A percentile compares a stretch with the other conserved stretches of the same genome.
Conservation (phyloP, 169 alveolate genomes). For the Plasmodium coatneyi region DNA sequence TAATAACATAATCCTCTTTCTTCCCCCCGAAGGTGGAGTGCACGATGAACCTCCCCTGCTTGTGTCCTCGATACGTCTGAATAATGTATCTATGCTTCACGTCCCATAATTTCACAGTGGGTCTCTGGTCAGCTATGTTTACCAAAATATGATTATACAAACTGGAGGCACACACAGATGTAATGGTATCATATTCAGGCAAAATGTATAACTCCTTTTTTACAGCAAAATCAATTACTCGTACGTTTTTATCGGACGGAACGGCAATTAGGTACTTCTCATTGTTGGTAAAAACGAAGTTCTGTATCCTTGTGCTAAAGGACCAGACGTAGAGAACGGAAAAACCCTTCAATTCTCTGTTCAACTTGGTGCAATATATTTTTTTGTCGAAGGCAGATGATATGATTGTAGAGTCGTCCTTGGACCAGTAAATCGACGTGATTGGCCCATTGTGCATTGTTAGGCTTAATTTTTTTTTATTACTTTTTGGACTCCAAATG, state of each 20-base stretch:
- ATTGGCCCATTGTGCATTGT: constrained; percentile 78
- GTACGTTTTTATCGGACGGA: constrained; percentile 78
- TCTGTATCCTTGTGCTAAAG: constrained; percentile 78
- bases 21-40: constrained; percentile 89
- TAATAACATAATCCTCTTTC: constrained; percentile 84
- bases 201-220: constrained; percentile 75
- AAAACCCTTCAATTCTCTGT: constrained; percentile 48
- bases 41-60: constrained; percentile 87
- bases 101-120: constrained; percentile 87
- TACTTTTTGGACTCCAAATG: constrained; percentile 80
- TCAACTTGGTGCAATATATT: constrained; percentile 76
- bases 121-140: constrained; percentile 82
- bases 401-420: constrained; percentile 74
- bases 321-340: constrained; percentile 74
- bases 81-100: constrained; percentile 79
- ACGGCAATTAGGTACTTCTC: constrained; percentile 80
- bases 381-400: constrained; percentile 80
- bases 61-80: constrained; percentile 89
- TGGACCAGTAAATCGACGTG: constrained; percentile 78
- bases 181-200: constrained; percentile 81
- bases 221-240: constrained; percentile 76
- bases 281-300: constrained; percentile 76
- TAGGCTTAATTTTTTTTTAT: constrained; percentile 65
- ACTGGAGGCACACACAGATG: constrained; percentile 78
- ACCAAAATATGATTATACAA: constrained; percentile 81